phyloP scores from a whole-genome alignment of 1,139 yeast genomes.

The Suhomyces yuchorum region DNA sequence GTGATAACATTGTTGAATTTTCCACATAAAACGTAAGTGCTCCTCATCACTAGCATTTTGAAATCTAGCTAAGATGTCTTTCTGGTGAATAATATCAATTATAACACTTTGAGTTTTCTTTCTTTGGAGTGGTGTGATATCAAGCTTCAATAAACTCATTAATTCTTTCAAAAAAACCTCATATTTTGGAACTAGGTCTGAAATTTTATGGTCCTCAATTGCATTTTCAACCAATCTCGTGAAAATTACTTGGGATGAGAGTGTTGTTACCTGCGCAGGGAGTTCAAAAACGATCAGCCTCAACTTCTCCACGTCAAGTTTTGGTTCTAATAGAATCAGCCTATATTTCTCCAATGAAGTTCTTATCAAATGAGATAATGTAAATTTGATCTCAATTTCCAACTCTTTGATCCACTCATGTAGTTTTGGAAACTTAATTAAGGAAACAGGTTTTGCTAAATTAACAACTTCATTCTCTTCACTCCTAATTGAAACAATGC shows the following conservation, averaged over 20 bases:
- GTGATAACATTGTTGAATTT: constrained; percentile 55
- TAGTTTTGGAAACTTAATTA: constrained; percentile 45
- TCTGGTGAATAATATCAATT: constrained; percentile 68
- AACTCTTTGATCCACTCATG: constrained; percentile 67
- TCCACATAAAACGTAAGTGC: constrained; percentile 44
- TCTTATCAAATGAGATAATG: constrained; percentile 43
- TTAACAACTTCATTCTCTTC: constrained; percentile 62
- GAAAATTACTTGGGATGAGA: constrained; percentile 64
- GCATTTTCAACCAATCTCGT: constrained; percentile 45
- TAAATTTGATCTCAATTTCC: constrained; percentile 53
- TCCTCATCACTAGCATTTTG: constrained; percentile 18
- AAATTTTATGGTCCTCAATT: constrained; percentile 13
- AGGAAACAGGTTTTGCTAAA: constrained; percentile 48
- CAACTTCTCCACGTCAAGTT: constrained; percentile 3
- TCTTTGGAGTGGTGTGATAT: constrained; percentile 36
- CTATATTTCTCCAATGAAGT: constrained; percentile 14
- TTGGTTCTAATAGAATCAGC: constrained; percentile 14
- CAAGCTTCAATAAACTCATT: constrained; percentile 19
- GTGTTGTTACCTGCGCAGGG: constrained; percentile 62
- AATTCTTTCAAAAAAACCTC: constrained; percentile 18
- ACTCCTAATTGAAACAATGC: constrained; percentile 56
- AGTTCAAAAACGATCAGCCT: constrained; percentile 20
- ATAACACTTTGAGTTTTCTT: constrained; percentile 59
- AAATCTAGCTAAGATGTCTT: constrained; percentile 41
- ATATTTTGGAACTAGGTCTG: constrained; percentile 5